Base-by-base conservation (phyloP, 2,329 filamentous ascomycete genomes). In the Colletotrichum sp. region DNA sequence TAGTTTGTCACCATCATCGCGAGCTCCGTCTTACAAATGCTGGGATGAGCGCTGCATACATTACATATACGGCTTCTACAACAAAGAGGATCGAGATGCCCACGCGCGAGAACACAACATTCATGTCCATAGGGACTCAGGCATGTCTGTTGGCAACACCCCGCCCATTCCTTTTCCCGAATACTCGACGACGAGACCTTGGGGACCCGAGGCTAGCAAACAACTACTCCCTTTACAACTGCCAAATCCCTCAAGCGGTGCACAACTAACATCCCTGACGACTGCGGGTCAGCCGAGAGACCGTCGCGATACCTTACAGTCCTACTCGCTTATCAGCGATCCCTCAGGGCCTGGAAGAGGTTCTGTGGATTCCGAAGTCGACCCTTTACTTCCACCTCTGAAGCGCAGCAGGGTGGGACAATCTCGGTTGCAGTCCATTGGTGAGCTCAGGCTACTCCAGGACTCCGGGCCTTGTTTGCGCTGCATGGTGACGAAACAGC, bases 41-140 rank as follows among this genome's bases (percentile, higher is more conserved):
- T 88, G 85, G 82, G 85, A 91, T 77, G 88, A 91, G 68, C 85
- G 85, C 72, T 92, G 90, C 79, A 82, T 90, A 75, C 88, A 90
- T 81, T 92, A 91, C 81, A 88, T 92, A 48, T 92, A 92, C 78
- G 90, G 90, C 34, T 91, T 92, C 79, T 80, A 84, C 44, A 88
- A 85, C 72, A 84, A 84, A 48, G 84, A 88, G 68, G 90, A 91
- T 76, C 86, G 89, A 68, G 89, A 91, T 71, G 84, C 84, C 44
- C 90, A 92, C 80, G 80, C 85, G 55, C 86, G 84, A 76, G 84
- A 89, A 70, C 90, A 92, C 80, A 77, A 79, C n/a, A 69, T 81
- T 63, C 82, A 83, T 26, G 78, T 81, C 16, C 79, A 88, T 78
- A 84, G 87, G 77, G 87, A 90, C 77, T 87, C 87, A 5, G 87